These are phyloP conservation scores for Aspergillus bridgeri DNA, from an alignment of 495 filamentous ascomycete genomes.

Conservation along the genomic window DNA sequence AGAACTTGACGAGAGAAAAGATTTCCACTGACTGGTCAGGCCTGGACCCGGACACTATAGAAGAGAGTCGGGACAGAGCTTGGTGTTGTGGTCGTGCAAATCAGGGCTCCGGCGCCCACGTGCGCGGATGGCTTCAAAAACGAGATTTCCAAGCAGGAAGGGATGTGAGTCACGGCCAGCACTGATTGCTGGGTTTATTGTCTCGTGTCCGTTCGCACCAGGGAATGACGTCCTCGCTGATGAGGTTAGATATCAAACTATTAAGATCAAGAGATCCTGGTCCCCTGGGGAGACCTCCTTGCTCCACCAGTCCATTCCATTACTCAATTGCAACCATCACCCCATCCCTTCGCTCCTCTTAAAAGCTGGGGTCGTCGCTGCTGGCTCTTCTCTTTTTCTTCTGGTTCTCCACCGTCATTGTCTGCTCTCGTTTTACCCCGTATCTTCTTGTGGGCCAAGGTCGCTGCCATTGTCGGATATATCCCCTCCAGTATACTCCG, in stretches of 20 bases:
- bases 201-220: too few species aligned
- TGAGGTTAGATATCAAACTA: neutral
- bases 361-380: neutral
- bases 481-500: too few species aligned
- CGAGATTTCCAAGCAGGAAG: neutral
- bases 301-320: neutral
- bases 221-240: neutral
- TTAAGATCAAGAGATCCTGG: neutral
- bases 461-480: neutral
- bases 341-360: slow-evolving; percentile 11
- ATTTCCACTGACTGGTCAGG: too few species aligned
- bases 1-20: neutral
- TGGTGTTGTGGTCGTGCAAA: neutral
- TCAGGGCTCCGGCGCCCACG: neutral
- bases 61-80: too few species aligned
- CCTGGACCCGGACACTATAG: too few species aligned
- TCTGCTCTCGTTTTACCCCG: neutral
- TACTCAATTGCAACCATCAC: slow-evolving; percentile 12
- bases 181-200: too few species aligned
- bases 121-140: neutral
- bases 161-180: neutral
- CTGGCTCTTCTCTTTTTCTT: neutral
- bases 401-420: neutral
- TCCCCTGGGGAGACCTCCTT: neutral
- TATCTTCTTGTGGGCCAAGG: neutral